Evolutionary conservation across 352 stramenopile genomes (phyloP), one percentile per base, ranked within the genome.

Genomic region (Phytophthora boehmeriae): DNA sequence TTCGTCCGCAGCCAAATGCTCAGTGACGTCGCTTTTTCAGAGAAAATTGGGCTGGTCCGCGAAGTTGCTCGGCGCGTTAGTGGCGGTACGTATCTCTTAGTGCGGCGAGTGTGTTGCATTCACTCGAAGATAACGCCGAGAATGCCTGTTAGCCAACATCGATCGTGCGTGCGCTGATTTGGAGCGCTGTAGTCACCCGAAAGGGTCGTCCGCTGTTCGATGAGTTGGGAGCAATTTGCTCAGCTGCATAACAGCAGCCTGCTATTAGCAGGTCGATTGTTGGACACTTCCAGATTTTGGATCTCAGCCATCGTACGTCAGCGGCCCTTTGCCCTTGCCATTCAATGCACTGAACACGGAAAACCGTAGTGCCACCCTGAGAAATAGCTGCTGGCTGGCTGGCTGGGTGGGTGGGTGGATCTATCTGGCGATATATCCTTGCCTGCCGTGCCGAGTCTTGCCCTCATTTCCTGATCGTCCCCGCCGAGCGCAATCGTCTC

Each of bases 281-380:
- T 9, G 14, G 34, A 39, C 34, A 39, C 14, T 19, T 44, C 38
- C n/a, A 44, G 38, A 44, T 44, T 44, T 44, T 44, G 14, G 38
- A 44, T 44, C 38, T 44, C 38, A 17, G 38, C 13, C 38, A 11
- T 8, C 38, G n/a, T 22, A 44, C 38, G 38, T 44, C 38, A 44
- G 38, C 38, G 10, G 38, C 16, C 14, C 16, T 17, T 10, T 1
- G 38, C 25, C 6, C 6, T 30, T 30, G 25, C 25, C 25, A 30
- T 30, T 6, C 4, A 19, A 19, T 41, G 34, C 34, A 41, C 16
- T 41, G 34, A 17, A 41, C 38, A 11, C 30, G 46, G 46, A 41
- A 64, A 72, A 67, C 64, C 28, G 52, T 43, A 67, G 58, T 68
- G n/a, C 51, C 52, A 68, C 58, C 64, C 48, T 48, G 45, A 44